These are phyloP conservation scores for Niveomyces coronatus DNA, from an alignment of 2,329 filamentous ascomycete species.

Conservation along the genomic window DNA sequence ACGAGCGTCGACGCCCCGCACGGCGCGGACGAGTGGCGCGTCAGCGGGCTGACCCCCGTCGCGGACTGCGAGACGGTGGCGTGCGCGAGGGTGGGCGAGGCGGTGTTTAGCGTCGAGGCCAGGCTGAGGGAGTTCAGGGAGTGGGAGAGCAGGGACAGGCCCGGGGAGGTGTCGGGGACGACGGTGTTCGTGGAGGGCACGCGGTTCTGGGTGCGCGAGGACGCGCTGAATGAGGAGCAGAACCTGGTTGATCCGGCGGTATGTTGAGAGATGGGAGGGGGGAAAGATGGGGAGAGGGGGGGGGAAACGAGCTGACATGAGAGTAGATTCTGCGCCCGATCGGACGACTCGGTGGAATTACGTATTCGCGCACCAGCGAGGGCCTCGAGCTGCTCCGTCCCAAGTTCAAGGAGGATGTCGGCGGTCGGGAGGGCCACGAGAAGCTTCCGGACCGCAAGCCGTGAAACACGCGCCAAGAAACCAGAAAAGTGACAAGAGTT, in stretches of 20 bases:
- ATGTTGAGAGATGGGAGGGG: slow-evolving; percentile 19
- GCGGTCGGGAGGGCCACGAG: slow-evolving; percentile 43
- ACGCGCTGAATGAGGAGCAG: slow-evolving; percentile 70
- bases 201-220: slow-evolving; percentile 80
- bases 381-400: slow-evolving; percentile 61
- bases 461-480: background rate
- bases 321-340: slow-evolving; percentile 62
- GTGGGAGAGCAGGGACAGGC: slow-evolving; percentile 61
- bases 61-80: slow-evolving; percentile 54
- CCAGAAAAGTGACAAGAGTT: too few relatives aligned
- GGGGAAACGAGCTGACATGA: background rate
- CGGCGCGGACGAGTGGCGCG: slow-evolving; percentile 67
- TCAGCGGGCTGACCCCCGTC: slow-evolving; percentile 65
- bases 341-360: slow-evolving; percentile 73
- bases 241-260: slow-evolving; percentile 63
- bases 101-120: slow-evolving; percentile 73
- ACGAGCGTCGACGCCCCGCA: slow-evolving; percentile 68
- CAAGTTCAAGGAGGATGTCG: slow-evolving; percentile 42
- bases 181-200: slow-evolving; percentile 73
- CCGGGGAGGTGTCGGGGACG: slow-evolving; percentile 65
- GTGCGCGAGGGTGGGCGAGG: slow-evolving; percentile 67
- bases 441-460: slow-evolving; percentile 28
- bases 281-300: background rate
- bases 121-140: slow-evolving; percentile 65
- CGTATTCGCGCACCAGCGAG: slow-evolving; percentile 63